These are phyloP conservation scores for Phytopythium sindhum DNA, from an alignment of 352 stramenopile species.

Conservation along the genomic window DNA sequence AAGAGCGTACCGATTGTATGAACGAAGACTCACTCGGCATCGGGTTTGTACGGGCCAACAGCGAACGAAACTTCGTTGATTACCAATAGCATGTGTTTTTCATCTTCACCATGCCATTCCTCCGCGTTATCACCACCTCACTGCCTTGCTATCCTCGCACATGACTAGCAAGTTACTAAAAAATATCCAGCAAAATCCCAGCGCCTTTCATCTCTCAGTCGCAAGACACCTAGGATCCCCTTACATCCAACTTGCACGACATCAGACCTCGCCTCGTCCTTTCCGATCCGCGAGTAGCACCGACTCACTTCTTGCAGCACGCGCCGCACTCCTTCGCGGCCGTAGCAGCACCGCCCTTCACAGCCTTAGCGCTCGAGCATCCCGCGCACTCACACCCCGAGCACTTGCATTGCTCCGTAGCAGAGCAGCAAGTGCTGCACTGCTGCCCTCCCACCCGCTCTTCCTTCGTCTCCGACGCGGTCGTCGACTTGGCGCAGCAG, in stretches of 20 bases:
- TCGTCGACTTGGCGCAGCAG: conserved; percentile 20
- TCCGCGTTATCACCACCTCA: neutral
- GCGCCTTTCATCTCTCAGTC: neutral
- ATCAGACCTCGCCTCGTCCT: neutral
- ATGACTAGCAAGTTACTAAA: too few species aligned
- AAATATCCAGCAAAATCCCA: too few species aligned
- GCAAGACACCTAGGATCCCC: too few species aligned
- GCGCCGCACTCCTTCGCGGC: neutral
- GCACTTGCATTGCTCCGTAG: conserved; percentile 20
- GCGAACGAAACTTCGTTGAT: neutral
- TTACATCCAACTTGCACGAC: neutral
- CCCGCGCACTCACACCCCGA: conserved; percentile 20
- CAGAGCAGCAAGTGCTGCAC: conserved; percentile 22
- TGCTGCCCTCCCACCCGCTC: neutral
- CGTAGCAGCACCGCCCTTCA: too few species aligned
- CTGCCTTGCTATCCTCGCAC: too few species aligned
- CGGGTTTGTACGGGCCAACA: too few species aligned
- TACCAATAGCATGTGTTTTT: neutral
- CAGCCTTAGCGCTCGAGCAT: conserved; percentile 5
- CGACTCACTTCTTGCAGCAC: conserved; percentile 3
- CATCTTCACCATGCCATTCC: neutral
- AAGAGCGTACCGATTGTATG: conserved; percentile 3
- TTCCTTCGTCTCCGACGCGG: neutral
- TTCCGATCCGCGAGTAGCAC: neutral
- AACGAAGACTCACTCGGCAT: neutral